Evolutionary conservation across 768 basidiomycete species (phyloP), one percentile per base, ranked within the genome.

Genomic region (Symmetrospora coprosmae): DNA sequence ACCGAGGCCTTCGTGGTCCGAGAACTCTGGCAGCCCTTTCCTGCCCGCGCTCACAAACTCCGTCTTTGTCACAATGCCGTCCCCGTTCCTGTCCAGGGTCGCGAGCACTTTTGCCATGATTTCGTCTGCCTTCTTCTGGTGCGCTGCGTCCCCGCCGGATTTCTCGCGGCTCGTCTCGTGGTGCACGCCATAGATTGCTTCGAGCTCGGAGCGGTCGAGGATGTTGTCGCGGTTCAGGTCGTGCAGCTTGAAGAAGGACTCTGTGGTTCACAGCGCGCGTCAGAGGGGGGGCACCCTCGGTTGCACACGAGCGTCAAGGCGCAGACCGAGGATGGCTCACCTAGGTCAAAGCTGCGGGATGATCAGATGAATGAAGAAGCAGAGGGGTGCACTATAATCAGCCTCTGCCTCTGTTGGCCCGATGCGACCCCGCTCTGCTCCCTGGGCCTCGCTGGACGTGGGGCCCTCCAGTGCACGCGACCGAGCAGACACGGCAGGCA

Each of bases 151-250:
- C 70, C 86, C 85, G 80, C 85, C 83, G 31, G 82, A 86, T 73
- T 84, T 80, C 74, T 83, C 83, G 76, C 83, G 83, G 41, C 83
- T 85, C 71, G 84, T 87, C 59, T 88, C 78, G 69, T 96, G 91
- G 72, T 94, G 89, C 7, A 96, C 84, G 52, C 92, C 92, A 66
- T 99, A 99, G 37, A 99, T 82, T 19, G 90, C 89, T 72, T 94
- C 85, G 62, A 99, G 85, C 72, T 99, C 92, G 55, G 82, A 82
- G 61, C 77, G 76, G 70, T 87, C 83, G 83, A 88, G 88, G 52
- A 79, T 68, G 0, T 87, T 87, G 69, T 97, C 82, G 40, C 81
- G 75, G 73, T 97, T 82, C 60, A 99, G 76, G 74, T 99, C 92
- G 73, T 99, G 92, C 13, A 99, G 76, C 63, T 85, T 82, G 79